These are phyloP conservation scores for Nicotiana sylvestris DNA, from an alignment of 257 asterid genomes.

Conservation along the genomic window DNA sequence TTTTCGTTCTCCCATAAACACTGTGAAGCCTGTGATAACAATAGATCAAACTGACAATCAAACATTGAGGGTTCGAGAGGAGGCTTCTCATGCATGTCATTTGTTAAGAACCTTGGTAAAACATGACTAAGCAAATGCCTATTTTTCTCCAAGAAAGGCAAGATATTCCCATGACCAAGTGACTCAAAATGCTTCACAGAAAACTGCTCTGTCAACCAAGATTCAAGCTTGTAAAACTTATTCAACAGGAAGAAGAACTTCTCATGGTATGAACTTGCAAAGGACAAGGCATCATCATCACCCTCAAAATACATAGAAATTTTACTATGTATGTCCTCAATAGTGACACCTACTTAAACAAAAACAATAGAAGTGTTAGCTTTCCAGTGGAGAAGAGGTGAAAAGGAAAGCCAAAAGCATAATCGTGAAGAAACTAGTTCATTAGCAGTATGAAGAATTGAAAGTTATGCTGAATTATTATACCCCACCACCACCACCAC, in stretches of 20 bases:
- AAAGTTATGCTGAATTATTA: not conserved
- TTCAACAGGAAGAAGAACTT: constrained; percentile 43
- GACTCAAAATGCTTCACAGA: constrained; percentile 50
- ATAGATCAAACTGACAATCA: constrained; percentile 61
- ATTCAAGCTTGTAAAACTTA: constrained; percentile 64
- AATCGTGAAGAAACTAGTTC: not conserved
- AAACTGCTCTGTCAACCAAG: constrained; percentile 58
- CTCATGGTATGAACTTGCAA: constrained; percentile 27
- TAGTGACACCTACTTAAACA: constrained; percentile 40
- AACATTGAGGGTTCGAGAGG: constrained; percentile 62
- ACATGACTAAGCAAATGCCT: constrained; percentile 45
- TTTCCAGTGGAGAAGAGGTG: not conserved
- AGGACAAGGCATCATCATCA: constrained; percentile 25
- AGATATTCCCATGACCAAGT: constrained; percentile 76
- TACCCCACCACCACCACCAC: too few relatives aligned
- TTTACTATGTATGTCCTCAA: constrained; percentile 61
- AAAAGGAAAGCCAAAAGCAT: constrained; percentile 11
- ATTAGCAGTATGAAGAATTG: not conserved
- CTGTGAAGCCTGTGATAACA: constrained; percentile 67
- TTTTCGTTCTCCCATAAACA: constrained; percentile 40
- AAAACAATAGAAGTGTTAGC: not conserved
- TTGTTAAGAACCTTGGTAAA: constrained; percentile 43
- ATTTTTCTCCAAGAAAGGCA: constrained; percentile 64
- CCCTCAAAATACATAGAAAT: constrained; percentile 54
- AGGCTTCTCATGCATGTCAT: constrained; percentile 34